A percentile compares a stretch with the other conserved stretches of the same genome.
Evolutionary conservation across 305 asterid genomes (phyloP).

Genomic region (Coffea humblotiana): DNA sequence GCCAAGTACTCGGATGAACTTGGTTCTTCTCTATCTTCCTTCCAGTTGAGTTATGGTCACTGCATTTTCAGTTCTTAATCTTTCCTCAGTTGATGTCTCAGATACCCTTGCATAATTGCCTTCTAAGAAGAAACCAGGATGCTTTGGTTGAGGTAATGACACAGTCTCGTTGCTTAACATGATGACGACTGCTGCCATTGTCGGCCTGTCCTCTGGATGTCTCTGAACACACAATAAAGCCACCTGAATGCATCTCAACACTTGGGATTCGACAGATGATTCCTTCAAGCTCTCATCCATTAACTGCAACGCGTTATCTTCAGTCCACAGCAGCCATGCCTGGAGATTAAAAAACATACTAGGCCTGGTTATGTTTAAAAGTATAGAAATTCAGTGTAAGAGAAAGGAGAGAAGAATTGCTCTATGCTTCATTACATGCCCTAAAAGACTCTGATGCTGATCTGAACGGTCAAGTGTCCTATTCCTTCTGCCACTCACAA

Average conservation of each 20-base stretch:
- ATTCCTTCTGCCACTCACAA: not conserved
- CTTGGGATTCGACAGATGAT: slow-evolving; percentile 16
- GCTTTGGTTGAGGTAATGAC: slow-evolving; percentile 27
- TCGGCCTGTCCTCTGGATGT: not conserved
- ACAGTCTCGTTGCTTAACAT: slow-evolving; percentile 27
- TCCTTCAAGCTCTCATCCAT: slow-evolving; percentile 22
- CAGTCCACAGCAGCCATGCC: slow-evolving; percentile 22
- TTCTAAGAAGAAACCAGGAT: slow-evolving; percentile 34
- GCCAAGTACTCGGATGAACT: not conserved
- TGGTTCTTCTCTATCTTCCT: slow-evolving; percentile 16
- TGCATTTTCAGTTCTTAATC: not conserved
- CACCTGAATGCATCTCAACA: not conserved
- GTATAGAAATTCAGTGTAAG: too few relatives aligned
- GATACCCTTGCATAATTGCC: not conserved
- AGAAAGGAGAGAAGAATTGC: too few relatives aligned
- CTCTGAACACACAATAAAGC: not conserved
- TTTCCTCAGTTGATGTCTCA: not conserved
- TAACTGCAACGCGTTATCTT: slow-evolving; percentile 21
- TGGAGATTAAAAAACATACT: not conserved
- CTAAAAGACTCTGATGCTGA: not conserved
- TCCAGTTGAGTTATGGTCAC: slow-evolving; percentile 17
- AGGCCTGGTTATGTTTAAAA: too few relatives aligned
- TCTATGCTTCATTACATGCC: not conserved
- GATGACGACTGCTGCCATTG: slow-evolving; percentile 23
- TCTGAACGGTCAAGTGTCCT: not conserved